Evolutionary conservation across 768 basidiomycete genomes (phyloP).

Genomic region (Cytidiella melzeri): DNA sequence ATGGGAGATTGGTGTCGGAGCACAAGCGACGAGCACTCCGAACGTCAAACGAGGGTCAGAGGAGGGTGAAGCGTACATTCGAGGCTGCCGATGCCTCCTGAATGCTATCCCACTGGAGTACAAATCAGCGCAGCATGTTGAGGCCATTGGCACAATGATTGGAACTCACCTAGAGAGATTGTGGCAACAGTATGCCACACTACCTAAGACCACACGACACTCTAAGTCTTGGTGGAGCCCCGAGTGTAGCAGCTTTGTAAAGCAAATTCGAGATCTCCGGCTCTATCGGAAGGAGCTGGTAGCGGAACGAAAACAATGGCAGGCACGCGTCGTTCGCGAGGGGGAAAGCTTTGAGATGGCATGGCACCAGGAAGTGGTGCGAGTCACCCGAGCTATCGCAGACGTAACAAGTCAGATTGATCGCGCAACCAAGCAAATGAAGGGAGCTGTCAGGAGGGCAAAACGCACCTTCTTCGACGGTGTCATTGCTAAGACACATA

Average conservation of each 20-base stretch:
- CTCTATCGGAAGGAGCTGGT: not conserved
- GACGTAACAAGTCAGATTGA: not conserved
- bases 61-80: not conserved
- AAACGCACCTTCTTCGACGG: constrained; percentile 5
- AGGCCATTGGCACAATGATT: not conserved
- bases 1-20: not conserved
- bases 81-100: not conserved
- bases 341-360: not conserved
- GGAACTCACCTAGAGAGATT: not conserved
- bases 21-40: not conserved
- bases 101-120: too few species aligned
- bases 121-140: too few species aligned
- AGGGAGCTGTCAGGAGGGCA: not conserved
- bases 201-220: not conserved
- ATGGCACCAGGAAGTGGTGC: constrained; percentile 2
- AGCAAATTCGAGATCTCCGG: constrained; percentile 1
- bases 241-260: too few species aligned
- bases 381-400: constrained; percentile 1
- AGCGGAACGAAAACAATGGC: not conserved
- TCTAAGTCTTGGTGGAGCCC: too few species aligned
- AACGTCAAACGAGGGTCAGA: too few species aligned
- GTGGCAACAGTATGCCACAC: not conserved
- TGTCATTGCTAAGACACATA: constrained; percentile 3
- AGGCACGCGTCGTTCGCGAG: not conserved
- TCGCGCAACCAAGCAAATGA: not conserved